Evolutionary conservation across 805 yeast species (phyloP).

Genomic region (Kodamaea restingae): DNA sequence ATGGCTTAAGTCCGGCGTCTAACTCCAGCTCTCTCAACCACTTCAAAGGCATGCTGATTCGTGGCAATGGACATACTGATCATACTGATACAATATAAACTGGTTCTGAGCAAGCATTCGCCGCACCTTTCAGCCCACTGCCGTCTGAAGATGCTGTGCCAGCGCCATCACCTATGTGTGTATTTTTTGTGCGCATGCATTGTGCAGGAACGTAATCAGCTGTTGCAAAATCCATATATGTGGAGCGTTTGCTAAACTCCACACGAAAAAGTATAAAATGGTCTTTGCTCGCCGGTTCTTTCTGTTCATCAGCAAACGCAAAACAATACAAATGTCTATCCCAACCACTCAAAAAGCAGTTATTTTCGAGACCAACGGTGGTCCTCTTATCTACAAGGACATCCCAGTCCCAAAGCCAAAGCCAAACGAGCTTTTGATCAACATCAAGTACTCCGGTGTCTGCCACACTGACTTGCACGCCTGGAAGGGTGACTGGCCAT

Average conservation of each 20-base stretch:
- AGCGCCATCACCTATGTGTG: too few relatives aligned
- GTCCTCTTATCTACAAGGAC: constrained; percentile 38
- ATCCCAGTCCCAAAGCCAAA: constrained; percentile 32
- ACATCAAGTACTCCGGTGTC: constrained; percentile 44
- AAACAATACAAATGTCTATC: constrained; percentile 19
- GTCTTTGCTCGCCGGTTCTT: neutral
- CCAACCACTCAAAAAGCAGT: constrained; percentile 43
- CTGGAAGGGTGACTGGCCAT: constrained; percentile 47
- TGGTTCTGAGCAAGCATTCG: too few relatives aligned
- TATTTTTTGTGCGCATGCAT: neutral
- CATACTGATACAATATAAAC: too few relatives aligned
- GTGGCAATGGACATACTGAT: too few relatives aligned
- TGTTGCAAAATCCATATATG: neutral
- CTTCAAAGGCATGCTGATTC: too few relatives aligned
- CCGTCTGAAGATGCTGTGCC: too few relatives aligned
- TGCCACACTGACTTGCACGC: constrained; percentile 47
- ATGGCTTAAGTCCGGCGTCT: neutral
- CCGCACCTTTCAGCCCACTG: too few relatives aligned
- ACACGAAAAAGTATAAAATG: constrained; percentile 3
- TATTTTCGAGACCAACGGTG: constrained; percentile 39
- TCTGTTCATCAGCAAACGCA: constrained; percentile 2
- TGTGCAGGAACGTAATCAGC: constrained; percentile 3
- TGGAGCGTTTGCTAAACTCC: neutral
- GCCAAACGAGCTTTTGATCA: constrained; percentile 39
- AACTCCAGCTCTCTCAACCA: too few relatives aligned